Base-by-base conservation (phyloP, 768 basidiomycete genomes). In the Russula earlei region DNA sequence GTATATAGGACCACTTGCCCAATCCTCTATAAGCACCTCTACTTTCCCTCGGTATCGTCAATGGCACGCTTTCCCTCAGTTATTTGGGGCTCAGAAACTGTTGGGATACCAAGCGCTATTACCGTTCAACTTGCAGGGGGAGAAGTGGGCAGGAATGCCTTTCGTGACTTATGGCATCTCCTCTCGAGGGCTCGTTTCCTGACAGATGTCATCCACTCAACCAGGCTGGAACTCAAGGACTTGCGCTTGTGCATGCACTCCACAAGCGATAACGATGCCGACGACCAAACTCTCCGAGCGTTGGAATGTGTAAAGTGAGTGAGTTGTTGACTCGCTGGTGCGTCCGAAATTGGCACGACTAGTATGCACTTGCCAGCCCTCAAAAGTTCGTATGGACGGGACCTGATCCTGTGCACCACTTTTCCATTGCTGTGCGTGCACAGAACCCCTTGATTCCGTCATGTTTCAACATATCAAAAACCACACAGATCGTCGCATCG, bases 341-440 rank as follows among this genome's bases (percentile, higher is more conserved):
- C n/a, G 10, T 22, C 19, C 8, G 11, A 38, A 56, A 12, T 33
- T 41, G 36, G 9, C 19, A 48, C 20, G 4, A 19, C 34, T 57
- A 31, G 24, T 29, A 37, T 45, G 37, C 14, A 33, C 38, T 10
- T 53, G 29, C 17, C 55, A 79, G 79, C 49, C 80, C 79, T 33
- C 68, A 67, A 43, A 64, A 60, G 20, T 82, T 82, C 61, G 67
- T 67, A 20, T 83, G 83, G 83, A 76, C 70, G n/a, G 78, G 80
- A 3, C 80, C 79, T 4, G 80, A 81, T 62, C 80, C 81, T 24
- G 76, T 74, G 12, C 80, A 83, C 55, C 78, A 83, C 60, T 79
- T 82, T 62, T 81, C 81, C 1, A 79, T 71, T n/a, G 79, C 81
- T 29, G 82, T 82, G 62, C 61, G 77, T 72, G 27, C 7, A 38